Base-by-base conservation (phyloP, 108 stramenopile species). In the Cyclotella kingstonii region DNA sequence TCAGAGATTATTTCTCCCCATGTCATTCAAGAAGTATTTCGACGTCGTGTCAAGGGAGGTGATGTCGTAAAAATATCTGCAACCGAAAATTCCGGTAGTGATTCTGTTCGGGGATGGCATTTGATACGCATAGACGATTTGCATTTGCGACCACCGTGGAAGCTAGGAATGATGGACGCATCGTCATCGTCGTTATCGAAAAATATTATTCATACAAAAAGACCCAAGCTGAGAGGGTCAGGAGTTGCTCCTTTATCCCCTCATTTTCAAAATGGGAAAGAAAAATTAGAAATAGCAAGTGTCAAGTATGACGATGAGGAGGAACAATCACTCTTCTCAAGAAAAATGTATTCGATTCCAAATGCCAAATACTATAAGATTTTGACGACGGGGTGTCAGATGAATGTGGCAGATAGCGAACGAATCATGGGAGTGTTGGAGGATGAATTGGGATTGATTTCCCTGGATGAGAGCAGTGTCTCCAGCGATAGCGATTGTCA, bases 321-420 rank as follows among this genome's bases (percentile, higher is more conserved):
- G 19, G 66, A 68, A 15, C n/a, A 15, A 40, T 3, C 3, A 15
- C 39, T 15, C 2, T 4, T 14, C n/a, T 15, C n/a, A n/a, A n/a
- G n/a, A n/a, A n/a, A n/a, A n/a, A 71, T 71, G 25, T 71, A 63
- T 46, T 60, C 70, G 15, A 47, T 71, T 41, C 70, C 70, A 30
- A 63, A 71, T 49, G 70, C 70, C 5, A 61, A 71, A 38, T 55
- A 62, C 28, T 93, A 93, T 56, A 53, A 73, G 17, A 79, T 89
- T 54, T 67, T 84, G 54, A 94, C 96, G 3, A 79, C 79, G 42
- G 94, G 96, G 7, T 95, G 96, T 67, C 94, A 95, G 80, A 97
- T 97, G 96, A 97, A 97, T 69, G 84, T 89, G 31, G 94, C 96
- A 5, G 94, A 97, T 69, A 77, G 74, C 23, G 96, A 97, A 84